A percentile compares a stretch with the other conserved stretches of the same genome.
Conservation (phyloP, 2,329 filamentous ascomycete genomes). For the Diaporthe sp. region DNA sequence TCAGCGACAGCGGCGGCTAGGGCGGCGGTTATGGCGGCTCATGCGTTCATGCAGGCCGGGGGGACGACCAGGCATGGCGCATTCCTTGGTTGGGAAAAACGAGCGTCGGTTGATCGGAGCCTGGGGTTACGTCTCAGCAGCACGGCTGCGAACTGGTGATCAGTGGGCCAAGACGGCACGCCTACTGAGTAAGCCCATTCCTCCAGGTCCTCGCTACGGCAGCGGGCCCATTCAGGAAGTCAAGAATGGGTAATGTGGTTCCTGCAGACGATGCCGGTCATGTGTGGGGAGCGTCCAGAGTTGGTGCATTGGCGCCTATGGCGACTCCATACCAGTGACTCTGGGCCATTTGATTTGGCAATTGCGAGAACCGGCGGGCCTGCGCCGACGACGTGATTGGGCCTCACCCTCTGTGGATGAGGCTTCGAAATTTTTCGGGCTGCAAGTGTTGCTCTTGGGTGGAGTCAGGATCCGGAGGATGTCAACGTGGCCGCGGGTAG, state of each 20-base stretch:
- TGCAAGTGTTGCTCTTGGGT: constrained; percentile 6
- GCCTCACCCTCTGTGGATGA: constrained; percentile 18
- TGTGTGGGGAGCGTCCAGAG: constrained; percentile 10
- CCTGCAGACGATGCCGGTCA: constrained; percentile 24
- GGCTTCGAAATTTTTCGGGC: constrained; percentile 16
- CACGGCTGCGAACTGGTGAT: constrained; percentile 15
- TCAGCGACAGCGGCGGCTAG: constrained; percentile 18
- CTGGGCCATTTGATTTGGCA: constrained; percentile 27
- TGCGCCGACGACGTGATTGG: constrained; percentile 18
- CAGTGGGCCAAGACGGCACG: not conserved
- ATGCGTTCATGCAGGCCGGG: constrained; percentile 14
- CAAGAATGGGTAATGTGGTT: constrained; percentile 15
- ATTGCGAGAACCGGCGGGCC: constrained; percentile 12
- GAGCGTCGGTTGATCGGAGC: constrained; percentile 10
- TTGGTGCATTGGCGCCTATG: constrained; percentile 24
- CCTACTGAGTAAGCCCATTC: not conserved
- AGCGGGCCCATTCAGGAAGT: constrained; percentile 1
- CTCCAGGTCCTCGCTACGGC: not conserved
- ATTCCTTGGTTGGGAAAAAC: constrained; percentile 1
- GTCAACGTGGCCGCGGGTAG: constrained; percentile 23
- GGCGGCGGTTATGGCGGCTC: constrained; percentile 27
- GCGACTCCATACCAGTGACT: constrained; percentile 4
- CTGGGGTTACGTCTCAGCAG: constrained; percentile 2
- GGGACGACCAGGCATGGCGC: not conserved
- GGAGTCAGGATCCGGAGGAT: constrained; percentile 26